These are phyloP conservation scores for Solanum ahanhuiri DNA, from an alignment of 257 asterid species.

Conservation along the genomic window DNA sequence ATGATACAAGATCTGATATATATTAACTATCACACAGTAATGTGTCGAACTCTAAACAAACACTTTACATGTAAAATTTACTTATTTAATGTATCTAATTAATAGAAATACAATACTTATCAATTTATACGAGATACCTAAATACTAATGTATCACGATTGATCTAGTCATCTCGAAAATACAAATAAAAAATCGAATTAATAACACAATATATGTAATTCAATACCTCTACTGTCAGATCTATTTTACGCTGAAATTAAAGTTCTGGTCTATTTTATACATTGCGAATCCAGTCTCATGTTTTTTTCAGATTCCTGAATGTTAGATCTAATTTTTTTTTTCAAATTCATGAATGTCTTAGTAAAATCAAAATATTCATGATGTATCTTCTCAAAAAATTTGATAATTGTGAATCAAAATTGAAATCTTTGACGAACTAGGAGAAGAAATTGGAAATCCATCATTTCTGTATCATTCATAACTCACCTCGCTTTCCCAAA, in stretches of 20 bases:
- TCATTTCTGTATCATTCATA: neutral
- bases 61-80: neutral
- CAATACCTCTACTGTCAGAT: neutral
- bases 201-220: no score
- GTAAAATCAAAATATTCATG: neutral
- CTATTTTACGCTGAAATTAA: neutral
- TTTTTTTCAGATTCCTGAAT: no score
- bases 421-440: neutral
- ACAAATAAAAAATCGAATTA: no score
- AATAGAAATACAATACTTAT: no score
- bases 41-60: neutral
- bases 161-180: neutral
- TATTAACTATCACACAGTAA: neutral
- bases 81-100: neutral
- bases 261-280: neutral
- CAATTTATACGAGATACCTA: neutral
- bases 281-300: neutral
- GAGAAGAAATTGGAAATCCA: neutral
- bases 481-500: neutral
- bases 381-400: neutral
- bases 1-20: neutral
- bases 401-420: neutral
- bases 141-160: neutral
- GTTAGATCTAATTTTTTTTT: neutral
- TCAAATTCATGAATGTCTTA: neutral